Conservation (phyloP, 2,329 filamentous ascomycete species). For the Clonostachys rosea region DNA sequence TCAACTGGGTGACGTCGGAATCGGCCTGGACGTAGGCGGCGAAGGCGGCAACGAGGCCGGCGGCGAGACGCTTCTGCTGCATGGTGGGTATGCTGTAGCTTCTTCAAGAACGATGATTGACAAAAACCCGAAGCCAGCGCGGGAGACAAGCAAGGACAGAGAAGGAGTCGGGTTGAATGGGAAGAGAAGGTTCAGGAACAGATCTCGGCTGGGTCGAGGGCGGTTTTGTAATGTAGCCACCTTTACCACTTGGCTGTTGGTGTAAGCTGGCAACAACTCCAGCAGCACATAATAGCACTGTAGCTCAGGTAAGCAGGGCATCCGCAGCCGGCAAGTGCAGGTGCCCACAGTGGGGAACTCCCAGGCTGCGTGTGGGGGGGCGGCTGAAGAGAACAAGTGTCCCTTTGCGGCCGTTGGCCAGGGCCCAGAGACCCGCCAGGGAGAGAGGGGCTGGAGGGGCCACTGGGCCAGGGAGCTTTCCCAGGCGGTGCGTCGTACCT, state of each 20-base stretch:
- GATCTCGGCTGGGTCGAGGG: not conserved
- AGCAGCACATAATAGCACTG: not conserved
- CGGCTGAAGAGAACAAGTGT: constrained; percentile 37
- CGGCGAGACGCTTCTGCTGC: constrained; percentile 45
- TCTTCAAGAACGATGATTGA: not conserved
- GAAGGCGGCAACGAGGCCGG: constrained; percentile 49
- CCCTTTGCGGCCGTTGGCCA: constrained; percentile 17
- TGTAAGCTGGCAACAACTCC: not conserved
- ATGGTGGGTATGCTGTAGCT: constrained; percentile 22
- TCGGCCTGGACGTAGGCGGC: constrained; percentile 57
- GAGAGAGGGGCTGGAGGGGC: no score
- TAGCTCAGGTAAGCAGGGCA: not conserved
- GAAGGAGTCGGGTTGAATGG: constrained; percentile 1
- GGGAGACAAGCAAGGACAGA: not conserved
- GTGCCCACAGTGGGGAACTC: constrained; percentile 1
- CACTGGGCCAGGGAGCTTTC: no score
- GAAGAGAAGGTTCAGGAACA: not conserved
- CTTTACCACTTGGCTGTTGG: not conserved
- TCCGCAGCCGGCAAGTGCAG: not conserved
- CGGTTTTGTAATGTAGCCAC: constrained; percentile 1
- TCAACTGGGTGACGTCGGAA: constrained; percentile 83
- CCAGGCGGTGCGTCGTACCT: no score
- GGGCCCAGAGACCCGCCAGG: no score
- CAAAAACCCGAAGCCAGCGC: not conserved
- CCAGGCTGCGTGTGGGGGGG: constrained; percentile 4